Conservation (phyloP, 495 filamentous ascomycete species). For the Lichenothelia convexa region DNA sequence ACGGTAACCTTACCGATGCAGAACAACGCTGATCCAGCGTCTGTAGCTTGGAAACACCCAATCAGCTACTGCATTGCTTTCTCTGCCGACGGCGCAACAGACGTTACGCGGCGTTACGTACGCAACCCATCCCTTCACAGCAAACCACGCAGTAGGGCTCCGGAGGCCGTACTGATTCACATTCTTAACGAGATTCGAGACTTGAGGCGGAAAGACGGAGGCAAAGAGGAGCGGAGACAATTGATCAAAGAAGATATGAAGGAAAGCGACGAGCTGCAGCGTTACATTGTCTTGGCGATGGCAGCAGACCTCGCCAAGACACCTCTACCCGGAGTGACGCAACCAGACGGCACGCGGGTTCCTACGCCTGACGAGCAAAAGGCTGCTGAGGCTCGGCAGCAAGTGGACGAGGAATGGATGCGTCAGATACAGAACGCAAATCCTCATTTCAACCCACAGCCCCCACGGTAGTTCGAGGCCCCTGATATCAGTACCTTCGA, state of each 20-base stretch:
- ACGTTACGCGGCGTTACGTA: conserved; percentile 91
- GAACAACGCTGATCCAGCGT: background rate
- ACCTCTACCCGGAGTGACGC: conserved; percentile 28
- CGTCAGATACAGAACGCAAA: no score
- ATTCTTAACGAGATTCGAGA: conserved; percentile 78
- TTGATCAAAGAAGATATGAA: conserved; percentile 76
- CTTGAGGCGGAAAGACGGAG: conserved; percentile 57
- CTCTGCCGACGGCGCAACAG: conserved; percentile 81
- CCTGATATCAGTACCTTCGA: no score
- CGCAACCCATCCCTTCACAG: conserved; percentile 59
- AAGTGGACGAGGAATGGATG: background rate
- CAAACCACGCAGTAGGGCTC: conserved; percentile 48
- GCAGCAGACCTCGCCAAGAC: conserved; percentile 41
- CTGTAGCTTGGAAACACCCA: conserved; percentile 67
- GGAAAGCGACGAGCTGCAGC: conserved; percentile 69
- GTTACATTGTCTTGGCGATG: conserved; percentile 54
- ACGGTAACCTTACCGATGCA: background rate
- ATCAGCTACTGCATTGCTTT: conserved; percentile 96
- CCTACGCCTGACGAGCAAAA: conserved; percentile 12
- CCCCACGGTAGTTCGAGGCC: no score
- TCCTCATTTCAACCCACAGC: no score
- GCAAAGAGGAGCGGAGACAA: conserved; percentile 60
- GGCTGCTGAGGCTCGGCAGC: conserved; percentile 9
- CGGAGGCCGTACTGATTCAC: conserved; percentile 79
- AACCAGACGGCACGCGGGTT: background rate